phyloP scores from a whole-genome alignment of 139 green algal species.

The Auxenochlorella protothecoides region DNA sequence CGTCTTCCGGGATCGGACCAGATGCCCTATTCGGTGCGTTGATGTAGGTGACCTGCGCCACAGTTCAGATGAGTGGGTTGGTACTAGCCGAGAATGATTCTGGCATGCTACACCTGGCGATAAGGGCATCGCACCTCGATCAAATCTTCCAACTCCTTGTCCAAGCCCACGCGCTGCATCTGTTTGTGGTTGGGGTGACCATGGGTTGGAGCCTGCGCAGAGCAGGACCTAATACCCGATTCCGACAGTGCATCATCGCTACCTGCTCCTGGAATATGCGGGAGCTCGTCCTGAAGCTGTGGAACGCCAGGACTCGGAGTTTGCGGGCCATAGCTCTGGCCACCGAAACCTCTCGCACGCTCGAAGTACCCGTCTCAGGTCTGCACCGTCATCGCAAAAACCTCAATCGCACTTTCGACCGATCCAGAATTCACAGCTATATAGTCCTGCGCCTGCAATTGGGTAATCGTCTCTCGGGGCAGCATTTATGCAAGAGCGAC shows the following conservation, averaged over 20 bases:
- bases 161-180: slow-evolving; percentile 27
- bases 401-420: too few relatives aligned
- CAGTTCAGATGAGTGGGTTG: not conserved
- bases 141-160: slow-evolving; percentile 26
- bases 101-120: not conserved
- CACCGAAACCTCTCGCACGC: not conserved
- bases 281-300: slow-evolving; percentile 41
- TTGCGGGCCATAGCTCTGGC: slow-evolving; percentile 2
- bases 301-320: slow-evolving; percentile 34
- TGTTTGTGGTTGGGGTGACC: not conserved
- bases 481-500: too few relatives aligned
- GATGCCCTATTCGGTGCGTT: slow-evolving; percentile 39
- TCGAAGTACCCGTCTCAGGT: not conserved
- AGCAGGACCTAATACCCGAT: slow-evolving; percentile 11
- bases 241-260: not conserved
- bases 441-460: too few relatives aligned
- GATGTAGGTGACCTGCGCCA: slow-evolving; percentile 18
- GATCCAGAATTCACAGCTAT: too few relatives aligned
- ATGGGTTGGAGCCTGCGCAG: too few relatives aligned
- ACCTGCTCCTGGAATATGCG: slow-evolving; percentile 45
- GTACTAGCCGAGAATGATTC: not conserved
- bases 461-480: too few relatives aligned
- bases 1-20: slow-evolving; percentile 38
- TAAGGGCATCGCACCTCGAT: slow-evolving; percentile 20
- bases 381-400: not conserved